Evolutionary conservation across 805 yeast species (phyloP), one percentile per base, ranked within the genome.

Genomic region (Gaillardinia entomophila): DNA sequence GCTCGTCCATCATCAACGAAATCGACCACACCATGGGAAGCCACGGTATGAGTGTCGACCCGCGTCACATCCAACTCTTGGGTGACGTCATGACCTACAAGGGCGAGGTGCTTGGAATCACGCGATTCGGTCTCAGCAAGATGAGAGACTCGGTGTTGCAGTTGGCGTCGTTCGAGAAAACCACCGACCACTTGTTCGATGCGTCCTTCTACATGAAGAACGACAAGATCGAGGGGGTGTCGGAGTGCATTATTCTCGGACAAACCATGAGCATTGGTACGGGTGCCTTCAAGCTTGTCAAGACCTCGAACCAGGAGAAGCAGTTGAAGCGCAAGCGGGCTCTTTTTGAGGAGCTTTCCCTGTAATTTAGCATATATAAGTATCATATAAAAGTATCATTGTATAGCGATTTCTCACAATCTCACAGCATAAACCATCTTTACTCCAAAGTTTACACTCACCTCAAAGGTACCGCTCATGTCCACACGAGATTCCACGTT

Each of bases 11-110:
- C 55, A 83, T 92, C 54, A 79, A 79, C 42, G 99, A 92, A 66
- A 92, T 92, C 59, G 95, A 85, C 54, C 88, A 88, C 55, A 92
- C 98, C 34, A 92, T 92, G 99, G 80, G 95, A 55, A 87, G 88
- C 62, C 98, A 92, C 69, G 99, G 99, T 62, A 92, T 92, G 98
- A 86, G 95, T 57, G 97, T 92, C 31, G 99, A 92, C 71, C 98
- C 97, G 40, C 95, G 99, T 71, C 99, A 92, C 60, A 89, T 94
- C 57, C 97, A 92, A 66, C 68, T 92, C 29, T 67, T 92, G 42
- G 98, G 98, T 43, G 99, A 92, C 60, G 97, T 92, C 31, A 92
- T 92, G 99, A 87, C 97, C 0, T 92, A 86, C 60, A 92, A 92
- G 64, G 99, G 99, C 38, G 98, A 92, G 57, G 95, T 92, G 10